Base-by-base conservation (phyloP, 1,284 basidiomycete genomes). In the Coniferiporia sulphurascens region DNA sequence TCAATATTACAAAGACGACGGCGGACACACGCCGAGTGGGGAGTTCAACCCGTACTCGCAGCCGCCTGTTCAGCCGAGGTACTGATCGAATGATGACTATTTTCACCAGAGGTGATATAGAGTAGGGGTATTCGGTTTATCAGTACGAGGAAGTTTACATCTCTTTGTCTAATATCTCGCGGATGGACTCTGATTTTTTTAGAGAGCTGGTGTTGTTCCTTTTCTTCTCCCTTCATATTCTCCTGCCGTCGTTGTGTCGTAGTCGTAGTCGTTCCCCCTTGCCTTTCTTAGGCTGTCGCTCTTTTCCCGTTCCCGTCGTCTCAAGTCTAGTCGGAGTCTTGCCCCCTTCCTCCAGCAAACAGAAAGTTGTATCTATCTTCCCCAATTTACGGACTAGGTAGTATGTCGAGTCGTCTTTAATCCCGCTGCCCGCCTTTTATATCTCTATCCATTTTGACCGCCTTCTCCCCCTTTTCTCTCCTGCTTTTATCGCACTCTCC, bases 41-140 rank as follows among this genome's bases (percentile, higher is more conserved):
- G 61, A 62, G 48, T 62, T 54, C 27, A 58, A 62, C 35, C 61
- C 61, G 32, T 62, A 62, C 35, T 46, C 51, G 22, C 45, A 58
- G 10, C 44, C 44, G 38, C 60, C 56, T 44, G 52, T 58, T 44
- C 41, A 52, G n/a, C 57, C 45, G 32, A 51, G 57, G 7, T 58
- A 52, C 32, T 58, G 48, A 22, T 27, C 19, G 32, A 41, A 41
- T 46, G 2, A 4, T 6, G 3, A n/a, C 38, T 41, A 15, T 15
- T 15, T 41, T 27, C 15, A 41, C 38, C 38, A 15, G 38, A 2
- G 38, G 38, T 41, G 38, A 41, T 41, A 41, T 41, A 41, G 15
- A 41, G 9, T 41, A 15, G 38, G 38, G 38, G 38, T 41, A 41
- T 41, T 41, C 12, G 38, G 38, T 10, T 10, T 41, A 41, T 41